Percentiles rank a stretch among this genome's conserved stretches.
These are phyloP conservation scores for Lactarius trivialis DNA, from an alignment of 768 basidiomycete genomes.

Conservation along the genomic window DNA sequence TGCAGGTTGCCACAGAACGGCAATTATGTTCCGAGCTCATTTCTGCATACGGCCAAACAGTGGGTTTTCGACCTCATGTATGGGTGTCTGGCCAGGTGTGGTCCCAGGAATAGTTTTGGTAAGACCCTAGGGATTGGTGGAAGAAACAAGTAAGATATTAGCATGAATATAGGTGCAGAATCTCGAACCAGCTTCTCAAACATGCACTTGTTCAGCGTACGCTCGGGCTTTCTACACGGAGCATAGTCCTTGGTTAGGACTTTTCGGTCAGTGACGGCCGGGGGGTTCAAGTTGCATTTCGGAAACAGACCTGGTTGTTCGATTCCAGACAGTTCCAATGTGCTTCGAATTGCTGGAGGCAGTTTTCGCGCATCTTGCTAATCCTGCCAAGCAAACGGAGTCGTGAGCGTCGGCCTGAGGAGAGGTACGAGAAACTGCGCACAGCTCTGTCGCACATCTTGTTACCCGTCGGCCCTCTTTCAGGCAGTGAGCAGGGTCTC, in stretches of 20 bases:
- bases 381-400: constrained; percentile 48
- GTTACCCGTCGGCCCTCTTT: constrained; percentile 95
- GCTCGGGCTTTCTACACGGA: constrained; percentile 84
- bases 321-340: constrained; percentile 94
- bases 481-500: constrained; percentile 87
- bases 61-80: constrained; percentile 85
- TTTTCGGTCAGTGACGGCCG: background rate
- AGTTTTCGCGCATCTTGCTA: constrained; percentile 88
- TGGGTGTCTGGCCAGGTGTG: constrained; percentile 69
- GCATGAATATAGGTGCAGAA: background rate
- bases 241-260: constrained; percentile 63
- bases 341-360: constrained; percentile 74
- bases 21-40: constrained; percentile 32
- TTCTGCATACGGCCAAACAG: constrained; percentile 83
- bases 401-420: background rate
- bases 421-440: constrained; percentile 31
- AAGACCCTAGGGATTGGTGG: constrained; percentile 56
- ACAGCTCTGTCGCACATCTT: constrained; percentile 92
- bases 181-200: constrained; percentile 87
- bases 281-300: background rate
- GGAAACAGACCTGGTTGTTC: constrained; percentile 80
- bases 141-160: background rate
- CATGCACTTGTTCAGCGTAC: constrained; percentile 85
- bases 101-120: constrained; percentile 87
- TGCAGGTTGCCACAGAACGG: background rate